Conservation (phyloP, 441 rosid genomes). For the Omphalea diandra region DNA sequence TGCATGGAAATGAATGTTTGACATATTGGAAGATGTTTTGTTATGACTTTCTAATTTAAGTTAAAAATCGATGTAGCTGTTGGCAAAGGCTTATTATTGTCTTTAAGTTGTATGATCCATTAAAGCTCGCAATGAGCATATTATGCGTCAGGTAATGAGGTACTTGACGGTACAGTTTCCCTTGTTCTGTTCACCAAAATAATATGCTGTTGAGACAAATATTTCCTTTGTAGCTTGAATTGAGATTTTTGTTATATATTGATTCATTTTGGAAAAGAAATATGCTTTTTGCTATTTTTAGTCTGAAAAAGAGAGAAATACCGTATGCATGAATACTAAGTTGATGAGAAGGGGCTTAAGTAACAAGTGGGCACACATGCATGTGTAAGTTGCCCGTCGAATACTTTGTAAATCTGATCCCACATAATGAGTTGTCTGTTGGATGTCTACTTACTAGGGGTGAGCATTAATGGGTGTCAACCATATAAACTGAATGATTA, state of each 20-base stretch:
- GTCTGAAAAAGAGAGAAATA: background rate
- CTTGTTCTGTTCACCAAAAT: background rate
- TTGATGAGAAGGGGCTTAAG: background rate
- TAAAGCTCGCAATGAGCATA: background rate
- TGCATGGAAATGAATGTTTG: background rate
- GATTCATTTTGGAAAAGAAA: background rate
- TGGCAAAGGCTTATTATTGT: background rate
- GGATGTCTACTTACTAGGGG: background rate
- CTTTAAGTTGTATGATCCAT: background rate
- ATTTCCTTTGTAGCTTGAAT: background rate
- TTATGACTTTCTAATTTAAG: background rate
- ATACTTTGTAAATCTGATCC: background rate
- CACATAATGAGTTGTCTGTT: too few relatives aligned
- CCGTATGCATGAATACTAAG: background rate
- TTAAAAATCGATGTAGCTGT: too few relatives aligned
- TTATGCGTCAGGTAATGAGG: background rate
- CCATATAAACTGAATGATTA: too few relatives aligned
- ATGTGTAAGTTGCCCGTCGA: background rate
- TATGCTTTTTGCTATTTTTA: background rate
- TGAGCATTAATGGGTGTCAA: too few relatives aligned
- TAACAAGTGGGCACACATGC: background rate
- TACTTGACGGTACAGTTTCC: background rate
- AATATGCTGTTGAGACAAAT: background rate
- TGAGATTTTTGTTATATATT: background rate
- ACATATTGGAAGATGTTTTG: background rate